phyloP scores from a whole-genome alignment of 148 eudicot genomes.

The Silene conica region DNA sequence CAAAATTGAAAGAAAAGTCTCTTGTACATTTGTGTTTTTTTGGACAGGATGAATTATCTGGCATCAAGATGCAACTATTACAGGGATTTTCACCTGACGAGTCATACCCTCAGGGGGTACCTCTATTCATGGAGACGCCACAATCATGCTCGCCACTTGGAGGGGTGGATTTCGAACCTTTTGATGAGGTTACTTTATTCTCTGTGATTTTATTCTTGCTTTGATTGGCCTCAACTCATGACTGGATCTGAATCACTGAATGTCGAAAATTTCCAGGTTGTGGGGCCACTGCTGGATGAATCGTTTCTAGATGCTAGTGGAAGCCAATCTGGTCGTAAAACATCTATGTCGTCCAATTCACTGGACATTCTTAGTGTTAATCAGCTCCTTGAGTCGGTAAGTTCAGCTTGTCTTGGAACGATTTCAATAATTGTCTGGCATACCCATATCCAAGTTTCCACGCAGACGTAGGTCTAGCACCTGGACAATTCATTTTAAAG shows the following conservation, averaged over 20 bases:
- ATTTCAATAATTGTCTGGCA: background rate
- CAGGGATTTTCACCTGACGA: constrained; percentile 79
- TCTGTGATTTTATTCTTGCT: background rate
- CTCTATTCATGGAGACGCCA: constrained; percentile 84
- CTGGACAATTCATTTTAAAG: too few relatives aligned
- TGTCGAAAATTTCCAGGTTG: constrained; percentile 32
- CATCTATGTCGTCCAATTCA: constrained; percentile 53
- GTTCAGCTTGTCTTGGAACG: constrained; percentile 22
- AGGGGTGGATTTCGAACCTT: constrained; percentile 42
- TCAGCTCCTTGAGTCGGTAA: constrained; percentile 87
- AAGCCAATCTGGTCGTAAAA: constrained; percentile 66
- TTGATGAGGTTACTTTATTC: constrained; percentile 52
- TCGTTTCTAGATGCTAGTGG: constrained; percentile 53
- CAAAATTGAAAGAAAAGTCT: background rate
- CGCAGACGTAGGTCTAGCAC: too few relatives aligned
- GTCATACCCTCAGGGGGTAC: constrained; percentile 53
- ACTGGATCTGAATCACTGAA: constrained; percentile 9
- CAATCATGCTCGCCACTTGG: constrained; percentile 59
- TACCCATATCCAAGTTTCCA: too few relatives aligned
- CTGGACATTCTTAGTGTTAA: constrained; percentile 73
- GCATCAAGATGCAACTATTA: constrained; percentile 53
- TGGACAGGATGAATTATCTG: constrained; percentile 56
- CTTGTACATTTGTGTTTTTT: constrained; percentile 12
- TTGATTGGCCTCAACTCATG: background rate
- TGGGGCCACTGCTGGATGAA: constrained; percentile 47